Conservation (phyloP, 2,329 filamentous ascomycete species). For the Aureobasidium uvarum region DNA sequence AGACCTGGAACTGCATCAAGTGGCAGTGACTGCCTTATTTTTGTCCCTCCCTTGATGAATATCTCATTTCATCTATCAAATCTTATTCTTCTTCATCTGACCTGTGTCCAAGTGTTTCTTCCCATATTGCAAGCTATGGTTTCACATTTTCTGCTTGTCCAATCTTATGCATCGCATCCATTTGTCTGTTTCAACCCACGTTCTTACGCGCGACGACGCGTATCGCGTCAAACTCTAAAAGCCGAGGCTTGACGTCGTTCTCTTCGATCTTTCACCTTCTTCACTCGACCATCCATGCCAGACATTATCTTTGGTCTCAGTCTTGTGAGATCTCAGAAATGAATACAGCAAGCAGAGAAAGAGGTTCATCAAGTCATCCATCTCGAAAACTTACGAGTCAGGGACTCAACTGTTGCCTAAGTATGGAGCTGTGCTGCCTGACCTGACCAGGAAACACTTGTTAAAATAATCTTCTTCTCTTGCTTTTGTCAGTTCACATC, state of each 20-base stretch:
- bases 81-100: background rate
- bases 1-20: background rate
- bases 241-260: conserved; percentile 14
- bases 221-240: conserved; percentile 8
- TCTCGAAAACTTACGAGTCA: background rate
- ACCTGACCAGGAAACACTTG: background rate
- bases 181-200: conserved; percentile 6
- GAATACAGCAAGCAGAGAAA: background rate
- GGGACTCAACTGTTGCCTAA: background rate
- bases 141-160: background rate
- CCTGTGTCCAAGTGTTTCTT: background rate
- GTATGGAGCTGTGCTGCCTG: conserved; percentile 7
- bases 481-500: background rate
- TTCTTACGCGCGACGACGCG: conserved; percentile 8
- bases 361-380: no score
- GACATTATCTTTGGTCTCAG: background rate
- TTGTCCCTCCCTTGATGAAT: background rate
- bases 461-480: background rate
- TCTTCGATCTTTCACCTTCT: background rate
- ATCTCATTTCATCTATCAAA: background rate
- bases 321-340: background rate
- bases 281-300: background rate
- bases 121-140: background rate
- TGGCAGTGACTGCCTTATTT: conserved; percentile 1
- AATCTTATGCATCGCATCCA: conserved; percentile 7